Percentiles rank a stretch among this genome's conserved stretches.
These are phyloP conservation scores for Trichomonascaceae sp. DNA, from an alignment of 1,139 yeast species.

Conservation along the genomic window DNA sequence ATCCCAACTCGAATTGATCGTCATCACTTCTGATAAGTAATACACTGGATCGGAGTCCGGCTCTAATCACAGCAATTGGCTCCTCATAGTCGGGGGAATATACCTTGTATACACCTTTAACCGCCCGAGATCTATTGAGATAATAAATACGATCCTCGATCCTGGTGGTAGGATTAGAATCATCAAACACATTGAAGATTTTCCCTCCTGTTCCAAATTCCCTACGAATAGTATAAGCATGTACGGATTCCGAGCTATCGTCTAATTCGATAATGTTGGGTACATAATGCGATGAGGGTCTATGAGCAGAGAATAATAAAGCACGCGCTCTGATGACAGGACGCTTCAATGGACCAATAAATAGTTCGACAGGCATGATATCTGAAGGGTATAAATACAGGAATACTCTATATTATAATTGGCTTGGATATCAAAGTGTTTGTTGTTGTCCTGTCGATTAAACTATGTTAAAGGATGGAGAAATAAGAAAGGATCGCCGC, in stretches of 20 bases:
- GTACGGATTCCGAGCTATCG: conserved; percentile 26
- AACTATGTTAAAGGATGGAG: background rate
- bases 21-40: conserved; percentile 44
- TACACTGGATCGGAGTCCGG: conserved; percentile 55
- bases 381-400: background rate
- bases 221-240: conserved; percentile 43
- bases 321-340: conserved; percentile 54
- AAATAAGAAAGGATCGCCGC: background rate
- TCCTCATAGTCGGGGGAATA: conserved; percentile 47
- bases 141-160: conserved; percentile 40
- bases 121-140: conserved; percentile 55
- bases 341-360: conserved; percentile 53
- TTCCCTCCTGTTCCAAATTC: conserved; percentile 57
- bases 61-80: conserved; percentile 54
- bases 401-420: too few species aligned
- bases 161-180: conserved; percentile 30
- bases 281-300: conserved; percentile 50
- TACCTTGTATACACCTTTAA: conserved; percentile 59
- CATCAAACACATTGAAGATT: conserved; percentile 48
- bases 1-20: conserved; percentile 52
- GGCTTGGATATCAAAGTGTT: background rate
- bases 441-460: too few species aligned
- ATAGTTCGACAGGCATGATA: conserved; percentile 52
- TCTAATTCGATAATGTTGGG: conserved; percentile 47
- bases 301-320: conserved; percentile 50